phyloP scores from a whole-genome alignment of 192 early-diverging fungal genomes.

The Umbelopsis ramanniana region DNA sequence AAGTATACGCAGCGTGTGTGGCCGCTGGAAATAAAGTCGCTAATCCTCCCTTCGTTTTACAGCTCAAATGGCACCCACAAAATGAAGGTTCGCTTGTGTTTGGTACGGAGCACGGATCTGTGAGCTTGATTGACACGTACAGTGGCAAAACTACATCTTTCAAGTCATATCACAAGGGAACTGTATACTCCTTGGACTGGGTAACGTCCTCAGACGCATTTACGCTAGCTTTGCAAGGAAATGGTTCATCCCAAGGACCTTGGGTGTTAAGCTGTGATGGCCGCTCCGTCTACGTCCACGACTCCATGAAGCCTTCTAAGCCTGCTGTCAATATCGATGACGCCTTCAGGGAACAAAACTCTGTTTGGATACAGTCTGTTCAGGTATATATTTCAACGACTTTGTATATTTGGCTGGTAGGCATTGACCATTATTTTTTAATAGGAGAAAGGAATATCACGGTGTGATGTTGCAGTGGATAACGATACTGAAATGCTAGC shows the following conservation, averaged over 20 bases:
- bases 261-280: slow-evolving; percentile 39
- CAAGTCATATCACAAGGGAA: slow-evolving; percentile 46
- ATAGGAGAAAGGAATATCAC: slow-evolving; percentile 9
- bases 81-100: slow-evolving; percentile 44
- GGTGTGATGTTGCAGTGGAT: slow-evolving; percentile 45
- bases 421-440: slow-evolving; percentile 1
- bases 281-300: slow-evolving; percentile 38
- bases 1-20: background rate
- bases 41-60: background rate
- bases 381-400: slow-evolving; percentile 27
- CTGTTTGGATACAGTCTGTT: slow-evolving; percentile 40
- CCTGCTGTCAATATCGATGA: slow-evolving; percentile 40
- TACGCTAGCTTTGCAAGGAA: slow-evolving; percentile 35
- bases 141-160: slow-evolving; percentile 29
- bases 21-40: too few species aligned
- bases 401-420: background rate
- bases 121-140: slow-evolving; percentile 42
- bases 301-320: slow-evolving; percentile 33
- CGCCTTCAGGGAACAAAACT: slow-evolving; percentile 42
- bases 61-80: slow-evolving; percentile 49
- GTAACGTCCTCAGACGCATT: slow-evolving; percentile 34
- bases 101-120: slow-evolving; percentile 46
- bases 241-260: slow-evolving; percentile 27
- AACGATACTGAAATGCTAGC: slow-evolving; percentile 45
- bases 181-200: slow-evolving; percentile 46